Base-by-base conservation (phyloP, 208 protist species). In the Cochliopodium minus region DNA sequence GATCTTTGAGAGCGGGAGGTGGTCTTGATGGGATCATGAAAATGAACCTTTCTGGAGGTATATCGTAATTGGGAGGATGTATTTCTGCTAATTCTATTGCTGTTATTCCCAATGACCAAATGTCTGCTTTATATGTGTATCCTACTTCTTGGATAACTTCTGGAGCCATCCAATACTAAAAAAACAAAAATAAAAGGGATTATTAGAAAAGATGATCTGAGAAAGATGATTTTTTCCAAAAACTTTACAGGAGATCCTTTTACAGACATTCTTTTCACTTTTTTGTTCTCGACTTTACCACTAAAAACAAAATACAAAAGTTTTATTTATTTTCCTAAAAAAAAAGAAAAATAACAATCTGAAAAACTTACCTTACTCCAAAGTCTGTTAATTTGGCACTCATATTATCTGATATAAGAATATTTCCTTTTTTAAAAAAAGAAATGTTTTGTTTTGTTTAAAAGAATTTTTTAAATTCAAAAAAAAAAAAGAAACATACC, bases 41-140 rank as follows among this genome's bases (percentile, higher is more conserved):
- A 3, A 72, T 60, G 7, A 75, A 76, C 39, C 70, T 57, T 64
- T 82, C 74, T 10, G 76, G 76, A 63, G 87, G 86, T 50, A 88
- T 74, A 39, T 85, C 85, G 25, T 76, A 58, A 62, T 88, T 73
- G 23, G 90, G 90, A 28, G 86, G 87, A 13, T 74, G 73, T 17
- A 69, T 73, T 66, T 96, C 86, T 32, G 88, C 90, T 77, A 96
- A 83, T 57, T 96, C 90, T 62, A 94, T 91, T 0, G 76, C 64
- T 26, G 87, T 92, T 58, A 96, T 94, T 28, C 89, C 89, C 23
- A 90, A 67, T 57, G 83, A 90, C 88, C 87, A 95, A 25, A 94
- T 73, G 51, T 95, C 90, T 4, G 86, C 87, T 47, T 74, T 76
- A 56, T 78, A 73, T 59, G 87, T 82, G 65, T 92, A 92, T 50